Base-by-base conservation (phyloP, 2,329 filamentous ascomycete species). In the Monilinia vaccinii-corymbosi region DNA sequence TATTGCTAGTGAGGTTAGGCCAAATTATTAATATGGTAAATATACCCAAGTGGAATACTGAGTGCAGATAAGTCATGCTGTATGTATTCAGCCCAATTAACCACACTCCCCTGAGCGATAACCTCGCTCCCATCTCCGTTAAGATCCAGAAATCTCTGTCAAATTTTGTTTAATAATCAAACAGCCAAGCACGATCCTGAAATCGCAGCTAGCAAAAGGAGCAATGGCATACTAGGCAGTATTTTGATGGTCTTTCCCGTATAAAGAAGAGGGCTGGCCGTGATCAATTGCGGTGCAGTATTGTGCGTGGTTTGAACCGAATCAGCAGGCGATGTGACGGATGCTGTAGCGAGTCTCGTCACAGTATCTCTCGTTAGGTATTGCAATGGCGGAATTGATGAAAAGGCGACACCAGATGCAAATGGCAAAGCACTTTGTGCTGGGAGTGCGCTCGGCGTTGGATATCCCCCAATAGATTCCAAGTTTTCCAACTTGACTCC, bases 401-500 rank as follows among this genome's bases (percentile, higher is more conserved):
- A 55, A 28, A 46, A 36, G 14, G 31, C 32, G 16, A 34, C 16
- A 21, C 21, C 46, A 36, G 59, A 48, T 38, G 32, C 14, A 32
- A 46, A 34, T 51, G 67, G 49, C 13, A 42, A n/a, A 23, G 40
- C 61, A 55, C 64, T 68, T 50, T 66, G 58, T 8, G 56, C 63
- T 11, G 52, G 60, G 55, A 48, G 61, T 36, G 53, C 53, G 49
- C 66, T 67, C 48, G 64, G 60, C 34, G 61, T 67, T n/a, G 64
- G 61, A 60, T 58, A 68, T 45, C 45, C 60, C 18, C 42, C 50
- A 8, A 52, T 64, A 52, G 68, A 64, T 36, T 62, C 66, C n/a
- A 65, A 67, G 13, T 58, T 62, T 44, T 61, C 61, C 21, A 63
- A 10, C 21, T 62, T 66, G 4, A 31, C 50, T 5, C 69, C 68